phyloP scores from a whole-genome alignment of 257 asterid species.

The Henckelia pumila region DNA sequence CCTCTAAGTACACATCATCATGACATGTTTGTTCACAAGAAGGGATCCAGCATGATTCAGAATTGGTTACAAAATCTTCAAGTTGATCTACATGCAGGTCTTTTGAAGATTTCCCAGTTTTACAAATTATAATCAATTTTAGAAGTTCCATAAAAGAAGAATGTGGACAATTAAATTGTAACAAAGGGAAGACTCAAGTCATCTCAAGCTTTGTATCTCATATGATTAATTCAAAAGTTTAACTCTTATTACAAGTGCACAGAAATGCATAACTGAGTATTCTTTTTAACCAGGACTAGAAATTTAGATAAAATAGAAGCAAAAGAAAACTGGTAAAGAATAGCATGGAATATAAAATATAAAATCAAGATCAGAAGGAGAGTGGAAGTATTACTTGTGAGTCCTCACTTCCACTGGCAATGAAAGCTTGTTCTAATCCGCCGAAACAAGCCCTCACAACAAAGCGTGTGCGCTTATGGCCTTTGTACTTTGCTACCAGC shows the following conservation, averaged over 20 bases:
- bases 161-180: no score
- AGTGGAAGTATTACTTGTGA: conserved; percentile 55
- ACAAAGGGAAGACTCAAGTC: background rate
- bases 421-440: conserved; percentile 73
- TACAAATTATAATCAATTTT: background rate
- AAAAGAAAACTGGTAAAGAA: background rate
- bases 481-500: conserved; percentile 68
- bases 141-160: background rate
- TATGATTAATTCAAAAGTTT: background rate
- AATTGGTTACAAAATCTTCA: background rate
- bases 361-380: conserved; percentile 12
- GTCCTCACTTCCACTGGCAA: conserved; percentile 97
- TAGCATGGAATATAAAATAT: background rate
- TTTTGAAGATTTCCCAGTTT: background rate
- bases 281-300: background rate
- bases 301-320: background rate
- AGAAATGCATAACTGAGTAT: background rate
- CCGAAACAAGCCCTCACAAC: conserved; percentile 89
- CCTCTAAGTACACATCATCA: background rate
- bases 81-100: background rate
- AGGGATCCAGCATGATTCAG: background rate
- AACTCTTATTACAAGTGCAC: background rate
- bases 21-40: background rate
- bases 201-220: background rate
- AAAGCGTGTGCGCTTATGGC: conserved; percentile 81